Conservation (phyloP, 2,329 filamentous ascomycete species). For the Epichloe hybrida region DNA sequence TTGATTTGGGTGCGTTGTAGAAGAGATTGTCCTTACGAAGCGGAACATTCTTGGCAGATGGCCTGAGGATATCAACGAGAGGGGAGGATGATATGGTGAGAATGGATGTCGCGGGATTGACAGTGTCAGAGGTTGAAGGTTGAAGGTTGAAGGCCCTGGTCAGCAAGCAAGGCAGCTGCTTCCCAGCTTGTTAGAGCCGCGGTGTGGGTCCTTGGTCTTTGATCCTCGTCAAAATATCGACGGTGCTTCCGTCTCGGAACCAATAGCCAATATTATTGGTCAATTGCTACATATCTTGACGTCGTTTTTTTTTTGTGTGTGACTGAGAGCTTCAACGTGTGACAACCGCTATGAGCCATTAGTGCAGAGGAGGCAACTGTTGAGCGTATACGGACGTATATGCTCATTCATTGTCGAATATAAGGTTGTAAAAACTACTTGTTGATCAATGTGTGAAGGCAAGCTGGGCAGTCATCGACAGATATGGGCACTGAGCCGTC, state of each 20-base stretch:
- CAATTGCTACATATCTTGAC: neutral
- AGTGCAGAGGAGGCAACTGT: no score
- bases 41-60: conserved; percentile 10
- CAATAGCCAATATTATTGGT: neutral
- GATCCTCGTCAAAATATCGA: neutral
- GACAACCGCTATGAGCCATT: no score
- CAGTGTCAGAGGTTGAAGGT: no score
- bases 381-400: no score
- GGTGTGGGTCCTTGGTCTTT: neutral
- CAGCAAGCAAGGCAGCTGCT: neutral
- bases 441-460: conserved; percentile 26
- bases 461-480: conserved; percentile 25
- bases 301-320: no score
- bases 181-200: neutral
- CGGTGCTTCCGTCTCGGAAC: neutral
- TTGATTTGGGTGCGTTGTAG: neutral
- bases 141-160: neutral
- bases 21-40: conserved; percentile 9
- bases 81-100: neutral
- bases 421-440: conserved; percentile 45
- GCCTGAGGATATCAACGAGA: neutral
- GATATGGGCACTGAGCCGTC: conserved; percentile 25
- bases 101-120: neutral
- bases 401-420: conserved; percentile 22
- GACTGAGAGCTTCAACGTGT: no score